Evolutionary conservation across 352 stramenopile species (phyloP), one percentile per base, ranked within the genome.

Genomic region (Phytopythium helicoides): DNA sequence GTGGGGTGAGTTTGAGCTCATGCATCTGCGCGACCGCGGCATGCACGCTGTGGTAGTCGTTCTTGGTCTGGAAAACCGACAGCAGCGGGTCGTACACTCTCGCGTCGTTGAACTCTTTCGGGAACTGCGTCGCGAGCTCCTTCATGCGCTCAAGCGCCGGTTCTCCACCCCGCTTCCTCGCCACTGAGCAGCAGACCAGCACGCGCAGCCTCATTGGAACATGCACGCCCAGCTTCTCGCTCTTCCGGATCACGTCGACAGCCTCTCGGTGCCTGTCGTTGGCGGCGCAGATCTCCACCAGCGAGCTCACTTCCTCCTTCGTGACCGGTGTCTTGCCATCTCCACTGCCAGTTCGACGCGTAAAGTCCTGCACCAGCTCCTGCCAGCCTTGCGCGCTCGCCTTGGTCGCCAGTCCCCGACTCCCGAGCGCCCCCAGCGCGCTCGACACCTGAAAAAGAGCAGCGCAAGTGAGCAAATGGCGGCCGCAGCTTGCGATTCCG

Each of bases 21-120:
- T 88, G 70, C 81, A 92, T 88, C 49, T 89, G 76, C 34, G 79
- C 63, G 40, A 92, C 75, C 9, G 62, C 65, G 28, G 66, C 58
- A 28, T 86, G 75, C 1, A 73, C 71, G 37, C 54, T 72, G 19
- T 76, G 66, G 76, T 76, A 89, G 66, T 92, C 78, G n/a, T 71
- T 60, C 41, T 81, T 68, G 5, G 54, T 26, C 38, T 89, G 87
- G 31, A 89, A 63, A 18, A 76, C 68, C 8, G 66, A 68, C 35
- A 92, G 47, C 45, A 92, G 41, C 36, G 76, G 67, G 35, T 84
- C 73, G 47, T 88, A 89, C 9, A 68, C 54, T 16, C 37, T 62
- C 28, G 39, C 33, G 3, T 49, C 49, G 40, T 41, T 23, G 38
- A 81, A 68, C 19, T 58, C 16, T 1, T 62, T 16, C 2, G 28